A percentile compares a stretch with the other conserved stretches of the same genome.
Evolutionary conservation across 106 monocot species (phyloP).

Genomic region (Amphibolis antarctica): DNA sequence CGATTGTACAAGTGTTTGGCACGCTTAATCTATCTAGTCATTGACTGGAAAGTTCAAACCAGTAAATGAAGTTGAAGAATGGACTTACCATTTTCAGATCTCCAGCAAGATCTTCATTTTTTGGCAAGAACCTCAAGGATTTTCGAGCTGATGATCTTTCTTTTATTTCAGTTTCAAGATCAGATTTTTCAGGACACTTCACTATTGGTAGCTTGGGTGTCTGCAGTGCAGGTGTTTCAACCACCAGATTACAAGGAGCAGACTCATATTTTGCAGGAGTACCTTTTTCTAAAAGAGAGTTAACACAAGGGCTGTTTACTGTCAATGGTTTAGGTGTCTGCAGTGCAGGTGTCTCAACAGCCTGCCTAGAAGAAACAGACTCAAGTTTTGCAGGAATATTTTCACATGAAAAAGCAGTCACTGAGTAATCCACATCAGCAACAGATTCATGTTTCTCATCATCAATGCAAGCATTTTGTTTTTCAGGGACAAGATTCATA

Average conservation of each 20-base stretch:
- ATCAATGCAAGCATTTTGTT: neutral
- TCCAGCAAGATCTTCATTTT: neutral
- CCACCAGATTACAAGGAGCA: neutral
- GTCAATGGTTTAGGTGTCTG: neutral
- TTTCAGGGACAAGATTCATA: neutral
- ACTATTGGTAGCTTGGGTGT: neutral
- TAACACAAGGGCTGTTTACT: neutral
- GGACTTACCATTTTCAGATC: neutral
- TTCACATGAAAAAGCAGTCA: neutral
- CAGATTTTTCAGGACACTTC: neutral
- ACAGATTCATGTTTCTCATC: neutral
- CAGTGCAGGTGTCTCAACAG: neutral
- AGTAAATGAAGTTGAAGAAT: neutral
- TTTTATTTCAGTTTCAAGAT: neutral
- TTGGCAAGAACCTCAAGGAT: slow-evolving; percentile 3
- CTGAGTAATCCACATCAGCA: neutral
- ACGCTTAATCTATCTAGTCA: too few relatives aligned
- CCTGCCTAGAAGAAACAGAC: neutral
- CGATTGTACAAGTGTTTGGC: too few relatives aligned
- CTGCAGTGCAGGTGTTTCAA: neutral
- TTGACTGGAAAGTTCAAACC: neutral
- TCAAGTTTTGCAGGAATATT: slow-evolving; percentile 1
- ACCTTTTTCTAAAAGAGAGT: neutral
- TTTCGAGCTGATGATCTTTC: slow-evolving; percentile 1
- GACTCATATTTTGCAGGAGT: neutral